phyloP scores from a whole-genome alignment of 345 rosid genomes.

The Arabis alpina region DNA sequence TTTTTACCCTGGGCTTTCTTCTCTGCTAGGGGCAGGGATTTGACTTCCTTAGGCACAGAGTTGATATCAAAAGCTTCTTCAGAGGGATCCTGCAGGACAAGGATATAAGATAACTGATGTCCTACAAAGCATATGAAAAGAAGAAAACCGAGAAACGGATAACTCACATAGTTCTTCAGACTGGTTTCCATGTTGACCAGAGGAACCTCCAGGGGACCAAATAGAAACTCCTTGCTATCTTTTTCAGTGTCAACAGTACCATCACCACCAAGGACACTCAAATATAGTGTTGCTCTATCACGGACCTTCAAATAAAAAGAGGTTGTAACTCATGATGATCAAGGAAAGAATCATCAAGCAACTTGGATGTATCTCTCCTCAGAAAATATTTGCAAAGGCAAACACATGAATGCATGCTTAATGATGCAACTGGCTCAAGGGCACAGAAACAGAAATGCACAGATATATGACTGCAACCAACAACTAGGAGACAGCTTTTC shows the following conservation, averaged over 20 bases:
- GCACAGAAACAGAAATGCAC: background rate
- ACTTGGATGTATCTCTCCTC: slow-evolving; percentile 19
- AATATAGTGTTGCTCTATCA: slow-evolving; percentile 94
- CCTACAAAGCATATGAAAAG: slow-evolving; percentile 13
- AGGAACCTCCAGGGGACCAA: slow-evolving; percentile 84
- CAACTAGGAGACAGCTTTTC: slow-evolving; percentile 8
- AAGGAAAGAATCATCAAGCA: slow-evolving; percentile 14
- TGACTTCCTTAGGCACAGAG: slow-evolving; percentile 88
- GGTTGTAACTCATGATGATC: background rate
- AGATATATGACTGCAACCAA: background rate
- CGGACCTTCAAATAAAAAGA: slow-evolving; percentile 68
- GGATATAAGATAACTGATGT: slow-evolving; percentile 37
- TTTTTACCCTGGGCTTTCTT: slow-evolving; percentile 93
- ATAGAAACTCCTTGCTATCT: slow-evolving; percentile 72
- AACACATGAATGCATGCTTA: slow-evolving; percentile 18
- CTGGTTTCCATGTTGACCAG: slow-evolving; percentile 86
- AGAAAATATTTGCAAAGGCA: slow-evolving; percentile 4
- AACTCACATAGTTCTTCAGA: slow-evolving; percentile 85
- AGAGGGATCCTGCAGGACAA: slow-evolving; percentile 69
- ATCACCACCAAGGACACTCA: slow-evolving; percentile 77
- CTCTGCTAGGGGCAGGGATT: slow-evolving; percentile 84
- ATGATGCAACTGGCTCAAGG: slow-evolving; percentile 17
- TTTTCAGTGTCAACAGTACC: slow-evolving; percentile 65
- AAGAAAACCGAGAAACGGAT: slow-evolving; percentile 30
- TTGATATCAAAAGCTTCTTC: slow-evolving; percentile 80